Evolutionary conservation across 345 rosid species (phyloP), one percentile per base, ranked within the genome.

Genomic region (Isatis tinctoria): DNA sequence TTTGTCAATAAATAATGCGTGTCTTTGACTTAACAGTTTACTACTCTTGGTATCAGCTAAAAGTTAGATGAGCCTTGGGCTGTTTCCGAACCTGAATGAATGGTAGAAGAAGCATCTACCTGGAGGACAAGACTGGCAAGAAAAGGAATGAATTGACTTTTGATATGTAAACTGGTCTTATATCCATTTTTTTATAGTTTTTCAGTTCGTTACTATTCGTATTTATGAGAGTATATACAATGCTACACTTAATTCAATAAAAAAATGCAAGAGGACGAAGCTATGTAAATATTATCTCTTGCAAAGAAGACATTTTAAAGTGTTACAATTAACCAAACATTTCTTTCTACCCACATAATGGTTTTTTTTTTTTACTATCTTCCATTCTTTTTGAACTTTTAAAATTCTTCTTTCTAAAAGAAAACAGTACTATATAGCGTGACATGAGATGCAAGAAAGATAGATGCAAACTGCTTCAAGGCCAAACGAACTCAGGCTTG

Each of bases 401-500:
- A 47, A 58, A 10, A 3, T 16, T 66, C 61, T 59, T 40, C 48
- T 61, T 75, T 43, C 65, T 61, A 69, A 22, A 74, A 65, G 6
- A 67, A 59, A 28, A 67, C 44, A 39, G 28, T 59, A 6, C 71
- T 17, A 3, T 63, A 26, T 27, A 13, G n/a, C 37, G 52, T 33
- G 51, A 12, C 24, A 14, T 10, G 17, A 65, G 76, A 65, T 20
- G 16, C 54, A 41, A 51, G 53, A 48, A 47, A 27, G n/a, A 41
- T 27, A n/a, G 58, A 51, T 49, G 33, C 22, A 18, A 57, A 68
- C 52, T 66, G 67, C 48, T 71, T 39, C 28, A 74, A 10, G 93
- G 93, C 99, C 97, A 95, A 60, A 64, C 84, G 33, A 90, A 59
- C 24, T 44, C 73, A 37, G 33, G 64, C 7, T 36, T 52, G 35